Conservation (phyloP, 257 asterid species). For the Rehmannia glutinosa region DNA sequence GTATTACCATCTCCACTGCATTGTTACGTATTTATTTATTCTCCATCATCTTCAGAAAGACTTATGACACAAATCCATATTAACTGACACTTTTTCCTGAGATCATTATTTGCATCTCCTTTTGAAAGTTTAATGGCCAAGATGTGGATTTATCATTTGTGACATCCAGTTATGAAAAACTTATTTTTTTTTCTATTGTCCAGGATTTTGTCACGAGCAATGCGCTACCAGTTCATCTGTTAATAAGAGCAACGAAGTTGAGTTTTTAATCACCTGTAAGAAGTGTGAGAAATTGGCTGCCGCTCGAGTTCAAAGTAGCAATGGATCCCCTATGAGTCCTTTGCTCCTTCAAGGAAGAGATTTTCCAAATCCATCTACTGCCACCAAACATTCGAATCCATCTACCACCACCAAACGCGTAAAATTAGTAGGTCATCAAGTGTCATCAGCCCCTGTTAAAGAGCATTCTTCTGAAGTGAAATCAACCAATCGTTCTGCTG, state of each 20-base stretch:
- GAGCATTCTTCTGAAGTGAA: slow-evolving; percentile 34
- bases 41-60: neutral
- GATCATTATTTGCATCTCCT: neutral
- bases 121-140: neutral
- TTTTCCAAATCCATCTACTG: slow-evolving; percentile 21
- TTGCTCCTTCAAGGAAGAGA: slow-evolving; percentile 45
- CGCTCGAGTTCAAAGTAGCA: slow-evolving; percentile 26
- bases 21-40: neutral
- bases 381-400: too few species aligned
- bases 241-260: slow-evolving; percentile 31
- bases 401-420: slow-evolving; percentile 29
- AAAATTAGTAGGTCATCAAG: slow-evolving; percentile 22
- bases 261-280: slow-evolving; percentile 50
- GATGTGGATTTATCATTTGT: slow-evolving; percentile 4
- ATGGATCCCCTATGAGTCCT: slow-evolving; percentile 58
- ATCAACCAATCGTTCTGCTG: slow-evolving; percentile 27
- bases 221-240: slow-evolving; percentile 53
- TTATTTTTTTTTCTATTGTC: slow-evolving; percentile 6
- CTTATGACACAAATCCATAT: neutral
- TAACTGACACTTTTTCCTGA: neutral
- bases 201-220: slow-evolving; percentile 68
- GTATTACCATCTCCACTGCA: neutral
- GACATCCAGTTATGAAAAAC: neutral
- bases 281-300: slow-evolving; percentile 32
- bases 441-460: slow-evolving; percentile 33